These are phyloP conservation scores for Bipolaris cookei DNA, from an alignment of 2,329 filamentous ascomycete genomes.

Conservation along the genomic window DNA sequence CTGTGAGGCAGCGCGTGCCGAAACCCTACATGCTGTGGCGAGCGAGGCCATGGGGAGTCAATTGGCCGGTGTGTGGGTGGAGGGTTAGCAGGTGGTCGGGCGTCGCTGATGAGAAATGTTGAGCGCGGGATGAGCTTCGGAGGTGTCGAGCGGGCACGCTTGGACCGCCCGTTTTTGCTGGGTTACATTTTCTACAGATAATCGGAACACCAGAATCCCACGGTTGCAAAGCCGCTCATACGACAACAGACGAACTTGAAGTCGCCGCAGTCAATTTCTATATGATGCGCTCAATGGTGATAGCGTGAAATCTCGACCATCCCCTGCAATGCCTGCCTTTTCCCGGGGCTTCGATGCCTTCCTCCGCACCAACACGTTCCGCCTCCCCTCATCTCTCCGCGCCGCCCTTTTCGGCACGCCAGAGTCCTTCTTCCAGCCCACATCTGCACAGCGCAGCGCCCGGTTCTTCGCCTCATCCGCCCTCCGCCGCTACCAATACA, in stretches of 20 bases:
- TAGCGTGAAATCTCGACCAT: neutral
- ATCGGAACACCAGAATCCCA: constrained; percentile 1
- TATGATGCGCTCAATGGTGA: constrained; percentile 1
- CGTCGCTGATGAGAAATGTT: constrained; percentile 41
- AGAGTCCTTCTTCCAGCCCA: constrained; percentile 29
- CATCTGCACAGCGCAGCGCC: constrained; percentile 16
- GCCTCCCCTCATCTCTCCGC: constrained; percentile 44
- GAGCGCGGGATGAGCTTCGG: constrained; percentile 37
- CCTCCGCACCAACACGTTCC: constrained; percentile 36
- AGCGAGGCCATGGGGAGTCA: constrained; percentile 67
- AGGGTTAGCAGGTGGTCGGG: constrained; percentile 19
- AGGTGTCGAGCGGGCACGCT: constrained; percentile 21
- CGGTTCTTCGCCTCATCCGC: constrained; percentile 36
- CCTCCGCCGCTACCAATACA: constrained; percentile 32
- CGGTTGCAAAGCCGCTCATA: neutral
- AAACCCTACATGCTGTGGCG: constrained; percentile 67
- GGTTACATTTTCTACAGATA: constrained; percentile 21
- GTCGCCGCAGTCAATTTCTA: neutral
- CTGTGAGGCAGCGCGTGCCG: constrained; percentile 64
- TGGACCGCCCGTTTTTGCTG: constrained; percentile 21
- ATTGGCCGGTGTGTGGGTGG: constrained; percentile 29
- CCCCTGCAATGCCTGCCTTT: constrained; percentile 36
- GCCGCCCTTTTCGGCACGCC: constrained; percentile 37
- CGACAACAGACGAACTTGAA: neutral
- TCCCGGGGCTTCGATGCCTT: constrained; percentile 40